Conservation (phyloP, 2,329 filamentous ascomycete species). For the Colletotrichum plurivorum region DNA sequence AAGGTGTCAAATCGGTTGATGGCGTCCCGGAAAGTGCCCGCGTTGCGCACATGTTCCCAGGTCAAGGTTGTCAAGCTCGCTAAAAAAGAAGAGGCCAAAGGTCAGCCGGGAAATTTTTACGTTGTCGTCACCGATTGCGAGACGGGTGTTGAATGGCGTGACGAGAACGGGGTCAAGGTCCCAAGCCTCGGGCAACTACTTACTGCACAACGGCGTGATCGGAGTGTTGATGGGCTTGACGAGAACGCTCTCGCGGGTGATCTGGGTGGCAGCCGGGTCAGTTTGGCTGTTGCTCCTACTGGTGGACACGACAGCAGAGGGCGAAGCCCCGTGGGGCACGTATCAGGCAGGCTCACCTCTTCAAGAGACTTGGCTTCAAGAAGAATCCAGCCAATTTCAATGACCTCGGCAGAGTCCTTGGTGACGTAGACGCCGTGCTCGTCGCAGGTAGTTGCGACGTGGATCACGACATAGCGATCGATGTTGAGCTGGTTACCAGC, state of each 20-base stretch:
- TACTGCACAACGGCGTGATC: constrained; percentile 98
- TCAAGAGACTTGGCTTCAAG: constrained; percentile 92
- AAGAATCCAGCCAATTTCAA: constrained; percentile 98
- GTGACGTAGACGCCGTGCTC: constrained; percentile 99
- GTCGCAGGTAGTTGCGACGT: constrained; percentile 98
- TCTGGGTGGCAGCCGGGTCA: constrained; percentile 64
- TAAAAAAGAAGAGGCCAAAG: constrained; percentile 58
- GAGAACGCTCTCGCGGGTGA: constrained; percentile 94
- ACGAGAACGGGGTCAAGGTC: constrained; percentile 29
- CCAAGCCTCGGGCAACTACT: constrained; percentile 61
- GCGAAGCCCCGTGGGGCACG: background rate
- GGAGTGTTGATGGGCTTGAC: constrained; percentile 99
- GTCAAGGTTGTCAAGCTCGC: constrained; percentile 97
- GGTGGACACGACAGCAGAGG: constrained; percentile 30
- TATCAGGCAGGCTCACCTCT: constrained; percentile 75
- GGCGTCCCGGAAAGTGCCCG: constrained; percentile 96
- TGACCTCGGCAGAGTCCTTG: constrained; percentile 98
- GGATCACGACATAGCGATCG: constrained; percentile 97
- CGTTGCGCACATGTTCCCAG: constrained; percentile 98
- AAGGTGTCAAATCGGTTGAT: constrained; percentile 96
- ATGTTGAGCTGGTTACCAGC: constrained; percentile 76
- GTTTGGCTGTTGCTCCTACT: constrained; percentile 6
- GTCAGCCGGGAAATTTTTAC: constrained; percentile 46
- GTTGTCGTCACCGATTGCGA: constrained; percentile 19
- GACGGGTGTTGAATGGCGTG: constrained; percentile 33